A percentile compares a stretch with the other conserved stretches of the same genome.
These are phyloP conservation scores for Coemansia sp. DNA, from an alignment of 192 early-diverging fungal genomes.

Conservation along the genomic window DNA sequence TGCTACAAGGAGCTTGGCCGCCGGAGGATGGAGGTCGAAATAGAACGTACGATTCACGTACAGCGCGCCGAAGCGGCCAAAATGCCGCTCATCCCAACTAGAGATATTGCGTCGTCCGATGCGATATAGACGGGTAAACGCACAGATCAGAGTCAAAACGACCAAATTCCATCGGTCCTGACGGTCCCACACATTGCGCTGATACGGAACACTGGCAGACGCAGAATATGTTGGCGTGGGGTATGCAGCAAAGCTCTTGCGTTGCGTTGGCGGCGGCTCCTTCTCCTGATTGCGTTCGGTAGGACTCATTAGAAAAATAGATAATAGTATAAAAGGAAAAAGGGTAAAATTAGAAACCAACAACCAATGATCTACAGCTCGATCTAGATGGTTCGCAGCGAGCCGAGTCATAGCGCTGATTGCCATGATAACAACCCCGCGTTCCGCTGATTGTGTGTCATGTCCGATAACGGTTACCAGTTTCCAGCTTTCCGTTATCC, in stretches of 20 bases:
- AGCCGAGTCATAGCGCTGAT: background rate
- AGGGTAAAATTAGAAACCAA: conserved; percentile 1
- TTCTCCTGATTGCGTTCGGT: background rate
- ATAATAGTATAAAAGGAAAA: background rate
- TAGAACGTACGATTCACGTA: conserved; percentile 92
- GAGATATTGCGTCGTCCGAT: conserved; percentile 43
- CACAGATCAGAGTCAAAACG: conserved; percentile 27
- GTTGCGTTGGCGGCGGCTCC: background rate
- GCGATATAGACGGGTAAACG: conserved; percentile 35
- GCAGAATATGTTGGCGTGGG: background rate
- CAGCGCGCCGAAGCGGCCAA: conserved; percentile 75
- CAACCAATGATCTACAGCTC: background rate
- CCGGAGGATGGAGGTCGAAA: conserved; percentile 95
- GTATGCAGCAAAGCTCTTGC: conserved; percentile 27
- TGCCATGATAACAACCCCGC: too few species aligned
- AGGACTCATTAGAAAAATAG: background rate
- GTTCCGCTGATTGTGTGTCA: background rate
- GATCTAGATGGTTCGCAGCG: background rate
- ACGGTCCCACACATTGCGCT: conserved; percentile 45
- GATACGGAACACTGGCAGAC: conserved; percentile 14
- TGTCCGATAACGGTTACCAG: background rate
- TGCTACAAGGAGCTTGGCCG: conserved; percentile 73
- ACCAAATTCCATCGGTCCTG: conserved; percentile 49
- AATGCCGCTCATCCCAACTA: conserved; percentile 70
- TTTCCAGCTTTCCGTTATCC: background rate